These are phyloP conservation scores for Paxillus involutus DNA, from an alignment of 768 basidiomycete genomes.

Conservation along the genomic window DNA sequence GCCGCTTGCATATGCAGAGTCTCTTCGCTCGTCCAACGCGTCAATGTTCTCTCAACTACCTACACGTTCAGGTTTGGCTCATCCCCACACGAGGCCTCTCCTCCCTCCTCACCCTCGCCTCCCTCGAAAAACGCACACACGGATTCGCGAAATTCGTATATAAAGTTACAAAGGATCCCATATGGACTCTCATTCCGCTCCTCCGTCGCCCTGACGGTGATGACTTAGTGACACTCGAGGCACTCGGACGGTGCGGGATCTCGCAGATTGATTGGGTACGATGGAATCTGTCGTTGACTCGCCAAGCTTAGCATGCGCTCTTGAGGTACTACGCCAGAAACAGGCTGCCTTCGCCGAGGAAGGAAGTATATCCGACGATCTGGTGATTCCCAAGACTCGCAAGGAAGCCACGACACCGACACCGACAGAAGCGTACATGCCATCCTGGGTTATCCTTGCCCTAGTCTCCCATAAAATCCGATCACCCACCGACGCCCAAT, in stretches of 20 bases:
- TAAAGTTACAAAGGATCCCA: constrained; percentile 36
- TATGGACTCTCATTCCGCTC: constrained; percentile 43
- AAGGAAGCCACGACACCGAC: background rate
- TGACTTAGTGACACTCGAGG: constrained; percentile 8
- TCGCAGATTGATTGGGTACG: constrained; percentile 36
- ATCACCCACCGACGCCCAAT: constrained; percentile 45
- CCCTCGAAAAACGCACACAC: constrained; percentile 18
- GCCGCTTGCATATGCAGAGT: constrained; percentile 18
- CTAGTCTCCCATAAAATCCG: constrained; percentile 47
- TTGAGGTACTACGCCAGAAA: constrained; percentile 18
- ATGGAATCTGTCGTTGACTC: constrained; percentile 40
- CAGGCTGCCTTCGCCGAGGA: constrained; percentile 1
- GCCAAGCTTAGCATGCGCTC: constrained; percentile 33
- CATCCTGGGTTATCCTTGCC: constrained; percentile 57
- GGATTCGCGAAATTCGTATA: constrained; percentile 35
- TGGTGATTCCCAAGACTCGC: background rate
- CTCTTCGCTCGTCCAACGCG: constrained; percentile 11
- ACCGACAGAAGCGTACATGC: constrained; percentile 21
- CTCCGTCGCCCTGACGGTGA: constrained; percentile 22
- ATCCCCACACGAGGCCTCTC: constrained; percentile 10
- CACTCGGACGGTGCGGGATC: constrained; percentile 34
- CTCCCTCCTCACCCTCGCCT: constrained; percentile 21
- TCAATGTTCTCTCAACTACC: constrained; percentile 1
- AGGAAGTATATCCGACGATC: background rate
- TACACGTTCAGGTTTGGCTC: background rate